These are phyloP conservation scores for Colletotrichum sp. DNA, from an alignment of 2,329 filamentous ascomycete species.

Conservation along the genomic window DNA sequence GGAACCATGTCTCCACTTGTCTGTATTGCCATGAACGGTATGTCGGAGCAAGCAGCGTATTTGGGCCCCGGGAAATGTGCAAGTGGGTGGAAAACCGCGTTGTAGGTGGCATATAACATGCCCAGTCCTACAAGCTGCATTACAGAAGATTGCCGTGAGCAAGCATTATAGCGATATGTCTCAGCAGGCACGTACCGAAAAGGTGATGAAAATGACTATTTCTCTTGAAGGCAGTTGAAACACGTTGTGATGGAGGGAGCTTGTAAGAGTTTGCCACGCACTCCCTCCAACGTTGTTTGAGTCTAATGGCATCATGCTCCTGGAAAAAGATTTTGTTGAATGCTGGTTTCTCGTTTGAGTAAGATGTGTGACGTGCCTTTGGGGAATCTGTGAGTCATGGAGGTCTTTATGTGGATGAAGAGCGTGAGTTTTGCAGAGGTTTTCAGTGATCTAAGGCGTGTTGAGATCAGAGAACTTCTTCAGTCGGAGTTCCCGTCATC, in stretches of 20 bases:
- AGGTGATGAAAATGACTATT: neutral
- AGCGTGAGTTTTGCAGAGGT: neutral
- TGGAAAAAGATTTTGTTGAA: neutral
- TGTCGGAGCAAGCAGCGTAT: neutral
- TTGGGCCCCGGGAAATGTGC: neutral
- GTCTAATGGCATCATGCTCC: neutral
- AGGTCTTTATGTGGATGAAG: neutral
- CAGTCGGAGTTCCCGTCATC: neutral
- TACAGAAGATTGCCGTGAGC: too few relatives aligned
- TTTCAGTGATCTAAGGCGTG: neutral
- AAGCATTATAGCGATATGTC: neutral
- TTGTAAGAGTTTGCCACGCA: neutral
- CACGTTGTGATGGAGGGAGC: neutral
- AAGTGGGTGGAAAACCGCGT: neutral
- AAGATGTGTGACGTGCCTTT: neutral
- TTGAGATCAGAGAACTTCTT: neutral
- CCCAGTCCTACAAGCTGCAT: neutral
- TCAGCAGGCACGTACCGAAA: neutral
- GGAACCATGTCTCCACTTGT: neutral
- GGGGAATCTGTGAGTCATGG: neutral
- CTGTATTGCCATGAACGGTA: neutral
- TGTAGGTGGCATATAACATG: neutral
- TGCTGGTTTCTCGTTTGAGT: neutral
- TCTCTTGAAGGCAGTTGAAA: neutral
- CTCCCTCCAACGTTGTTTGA: neutral